phyloP scores from a whole-genome alignment of 2,329 filamentous ascomycete genomes.

The Incumbomyces lentus region DNA sequence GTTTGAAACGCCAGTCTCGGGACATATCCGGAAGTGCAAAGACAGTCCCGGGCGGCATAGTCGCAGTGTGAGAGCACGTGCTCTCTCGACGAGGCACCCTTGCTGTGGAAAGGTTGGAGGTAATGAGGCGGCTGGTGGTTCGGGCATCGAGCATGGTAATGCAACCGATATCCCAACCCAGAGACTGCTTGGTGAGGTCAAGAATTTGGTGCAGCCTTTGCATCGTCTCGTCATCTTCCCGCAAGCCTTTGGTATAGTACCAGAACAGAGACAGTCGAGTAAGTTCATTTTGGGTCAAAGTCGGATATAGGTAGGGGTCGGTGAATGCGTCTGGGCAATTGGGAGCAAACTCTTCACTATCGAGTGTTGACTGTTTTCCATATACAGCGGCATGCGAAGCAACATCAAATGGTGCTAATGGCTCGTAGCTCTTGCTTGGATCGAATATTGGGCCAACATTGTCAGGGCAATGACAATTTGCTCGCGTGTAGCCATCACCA shows the following conservation, averaged over 20 bases:
- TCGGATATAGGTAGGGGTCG: conserved; percentile 27
- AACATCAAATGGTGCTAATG: not conserved
- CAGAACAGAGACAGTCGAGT: conserved; percentile 32
- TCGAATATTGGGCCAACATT: not conserved
- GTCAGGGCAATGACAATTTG: not conserved
- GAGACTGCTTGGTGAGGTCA: conserved; percentile 30
- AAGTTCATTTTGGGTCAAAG: conserved; percentile 28
- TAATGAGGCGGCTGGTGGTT: conserved; percentile 34
- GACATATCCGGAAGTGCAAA: conserved; percentile 35
- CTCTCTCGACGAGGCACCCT: conserved; percentile 37
- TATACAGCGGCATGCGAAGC: not conserved
- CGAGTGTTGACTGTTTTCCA: not conserved
- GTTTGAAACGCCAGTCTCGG: conserved; percentile 36
- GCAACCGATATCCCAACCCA: conserved; percentile 39
- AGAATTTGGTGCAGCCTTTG: conserved; percentile 35
- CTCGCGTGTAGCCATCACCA: too few species aligned
- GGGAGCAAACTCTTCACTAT: conserved; percentile 1
- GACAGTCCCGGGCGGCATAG: conserved; percentile 27
- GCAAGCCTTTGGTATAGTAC: conserved; percentile 35
- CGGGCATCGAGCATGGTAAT: conserved; percentile 36
- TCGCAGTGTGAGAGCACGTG: conserved; percentile 37
- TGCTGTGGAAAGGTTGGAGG: conserved; percentile 32
- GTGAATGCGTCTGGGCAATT: conserved; percentile 14
- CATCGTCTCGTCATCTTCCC: conserved; percentile 33
- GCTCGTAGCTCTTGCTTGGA: not conserved